Base-by-base conservation (phyloP, 371 early-diverging fungal genomes). In the Smittium culicis region DNA sequence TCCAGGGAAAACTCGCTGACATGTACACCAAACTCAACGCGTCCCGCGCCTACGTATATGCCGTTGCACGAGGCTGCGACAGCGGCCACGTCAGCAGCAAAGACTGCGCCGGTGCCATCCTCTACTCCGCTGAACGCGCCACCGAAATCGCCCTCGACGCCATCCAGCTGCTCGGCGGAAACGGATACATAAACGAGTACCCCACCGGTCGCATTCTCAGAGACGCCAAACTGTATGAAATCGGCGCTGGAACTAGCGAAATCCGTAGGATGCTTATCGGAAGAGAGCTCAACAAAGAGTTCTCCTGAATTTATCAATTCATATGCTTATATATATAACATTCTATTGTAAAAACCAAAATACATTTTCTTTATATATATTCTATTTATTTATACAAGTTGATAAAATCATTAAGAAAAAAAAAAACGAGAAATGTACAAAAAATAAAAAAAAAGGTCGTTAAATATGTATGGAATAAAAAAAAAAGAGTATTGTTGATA, bases 231-330 rank as follows among this genome's bases (percentile, higher is more conserved):
- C 81, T 97, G 20, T 97, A 97, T 74, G 98, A 97, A 78, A 97
- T 97, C 76, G 97, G 97, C 64, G 97, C 98, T 31, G 98, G 98
- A 60, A 97, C 98, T 28, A 89, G 89, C 68, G 98, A 97, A 79
- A 93, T 97, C 76, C 86, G 98, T 68, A 82, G 98, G n/a, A 91
- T 95, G 93, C 76, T 97, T 68, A 97, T 95, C 75, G 98, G 85
- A 2, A 69, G 78, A 5, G 78, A 74, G 68, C 70, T 77, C 56
- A 77, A 77, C 71, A 77, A 77, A 67, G 77, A 77, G 67, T 77
- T 71, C 33, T 45, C 65, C n/a, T n/a, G n/a, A n/a, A n/a, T n/a
- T 24, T 20, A 65, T n/a, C 67, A 62, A 58, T 27, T 20, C 25
- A 25, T 24, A 17, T 61, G 25, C 25, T 61, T 61, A 54, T 54